Evolutionary conservation across 2,329 filamentous ascomycete genomes (phyloP).

Genomic region (Xylaria sp.): DNA sequence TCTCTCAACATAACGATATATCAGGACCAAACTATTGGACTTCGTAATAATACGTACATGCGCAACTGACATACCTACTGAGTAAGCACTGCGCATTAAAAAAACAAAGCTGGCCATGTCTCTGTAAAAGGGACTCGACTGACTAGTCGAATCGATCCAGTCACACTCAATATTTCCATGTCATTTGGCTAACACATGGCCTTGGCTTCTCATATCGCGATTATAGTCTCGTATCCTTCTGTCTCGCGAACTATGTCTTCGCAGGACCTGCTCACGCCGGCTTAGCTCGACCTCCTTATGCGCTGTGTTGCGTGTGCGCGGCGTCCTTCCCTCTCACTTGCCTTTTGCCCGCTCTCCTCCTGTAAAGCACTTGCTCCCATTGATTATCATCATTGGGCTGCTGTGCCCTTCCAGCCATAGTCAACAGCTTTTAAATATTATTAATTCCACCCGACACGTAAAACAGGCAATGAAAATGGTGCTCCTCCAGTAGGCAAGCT

Average conservation of each 20-base stretch:
- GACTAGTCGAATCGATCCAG: not conserved
- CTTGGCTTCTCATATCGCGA: conserved; percentile 17
- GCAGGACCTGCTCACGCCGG: not conserved
- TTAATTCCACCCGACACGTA: conserved; percentile 44
- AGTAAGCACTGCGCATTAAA: not conserved
- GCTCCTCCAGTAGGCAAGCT: conserved; percentile 26
- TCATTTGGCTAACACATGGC: not conserved
- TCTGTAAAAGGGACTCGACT: not conserved
- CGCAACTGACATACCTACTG: not conserved
- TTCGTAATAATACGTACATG: not conserved
- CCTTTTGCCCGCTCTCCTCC: not conserved
- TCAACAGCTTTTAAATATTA: conserved; percentile 39
- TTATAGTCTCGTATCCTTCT: conserved; percentile 16
- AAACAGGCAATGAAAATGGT: conserved; percentile 39
- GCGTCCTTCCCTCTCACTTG: not conserved
- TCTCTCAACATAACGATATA: not conserved
- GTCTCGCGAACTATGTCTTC: conserved; percentile 17
- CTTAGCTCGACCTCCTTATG: conserved; percentile 9
- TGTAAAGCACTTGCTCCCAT: not conserved
- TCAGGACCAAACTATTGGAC: not conserved
- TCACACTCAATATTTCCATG: conserved; percentile 8
- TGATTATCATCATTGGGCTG: not conserved
- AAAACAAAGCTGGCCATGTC: not conserved
- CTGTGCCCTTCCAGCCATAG: not conserved
- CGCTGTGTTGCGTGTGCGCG: conserved; percentile 2